Evolutionary conservation across 2,329 filamentous ascomycete species (phyloP), one percentile per base, ranked within the genome.

Genomic region (Aspergillus texensis): DNA sequence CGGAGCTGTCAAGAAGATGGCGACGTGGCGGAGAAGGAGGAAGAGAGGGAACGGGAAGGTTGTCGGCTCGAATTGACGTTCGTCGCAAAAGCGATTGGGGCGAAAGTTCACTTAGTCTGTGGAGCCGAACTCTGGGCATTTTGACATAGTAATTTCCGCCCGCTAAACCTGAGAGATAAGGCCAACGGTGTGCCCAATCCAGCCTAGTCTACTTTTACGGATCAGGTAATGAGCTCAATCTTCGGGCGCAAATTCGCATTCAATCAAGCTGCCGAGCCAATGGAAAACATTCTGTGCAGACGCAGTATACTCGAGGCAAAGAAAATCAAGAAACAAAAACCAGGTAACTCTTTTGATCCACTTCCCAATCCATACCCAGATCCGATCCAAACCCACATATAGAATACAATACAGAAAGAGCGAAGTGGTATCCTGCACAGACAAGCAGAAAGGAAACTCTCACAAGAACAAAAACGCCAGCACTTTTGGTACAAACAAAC

Each of bases 361-460:
- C 48, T 30, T 54, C 52, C 36, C 32, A 45, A 62, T 54, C 32
- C 36, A 62, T 54, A 36, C 48, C 32, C 46, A 58, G 39, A 62
- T 58, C 58, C 61, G 34, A 36, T 56, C 57, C 41, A 52, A 54
- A 61, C 59, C 41, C 58, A 53, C n/a, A 52, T 34, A 59, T 50
- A 39, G 30, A 61, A 61, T 54, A 59, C 46, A 63, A 60, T n/a
- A 56, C 55, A 62, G 58, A 60, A 64, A 63, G 65, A 71, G 61
- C 62, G 67, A 66, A 58, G 70, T 74, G 74, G 73, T 75, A 77
- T 76, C 72, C 71, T 65, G 64, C 63, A 65, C 66, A 68, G 61
- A 69, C 65, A 68, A 67, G 57, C 64, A 68, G 62, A 61, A 39
- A 68, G 62, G 59, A 32, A 50, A 34, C 58, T 63, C 58, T 64